phyloP scores from a whole-genome alignment of 345 rosid species.

The Ailanthus altissimus region DNA sequence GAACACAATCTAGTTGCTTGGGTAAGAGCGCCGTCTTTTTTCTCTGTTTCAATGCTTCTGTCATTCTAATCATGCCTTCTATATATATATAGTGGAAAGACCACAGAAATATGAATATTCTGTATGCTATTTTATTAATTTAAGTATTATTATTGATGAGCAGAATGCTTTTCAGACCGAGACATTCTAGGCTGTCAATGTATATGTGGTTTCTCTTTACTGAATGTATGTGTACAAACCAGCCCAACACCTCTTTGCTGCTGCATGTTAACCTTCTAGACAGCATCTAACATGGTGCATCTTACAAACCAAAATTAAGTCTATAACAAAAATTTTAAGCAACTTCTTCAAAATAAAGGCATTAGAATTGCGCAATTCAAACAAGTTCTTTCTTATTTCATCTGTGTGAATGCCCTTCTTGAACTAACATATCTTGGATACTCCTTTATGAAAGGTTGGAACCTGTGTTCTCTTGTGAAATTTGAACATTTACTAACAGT shows the following conservation, averaged over 20 bases:
- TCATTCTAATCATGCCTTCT: slow-evolving; percentile 2
- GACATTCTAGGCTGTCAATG: background rate
- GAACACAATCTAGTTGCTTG: slow-evolving; percentile 74
- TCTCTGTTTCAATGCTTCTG: background rate
- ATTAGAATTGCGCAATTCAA: no score
- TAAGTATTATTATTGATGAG: background rate
- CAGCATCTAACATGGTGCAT: no score
- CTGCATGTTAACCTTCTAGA: background rate
- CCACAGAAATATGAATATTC: background rate
- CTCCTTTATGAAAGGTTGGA: no score
- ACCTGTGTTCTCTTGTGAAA: no score
- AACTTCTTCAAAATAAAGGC: no score
- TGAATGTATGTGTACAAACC: background rate
- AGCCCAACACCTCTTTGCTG: background rate
- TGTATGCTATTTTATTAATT: background rate
- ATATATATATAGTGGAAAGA: background rate
- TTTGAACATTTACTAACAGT: no score
- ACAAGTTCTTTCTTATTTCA: no score
- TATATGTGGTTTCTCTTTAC: background rate
- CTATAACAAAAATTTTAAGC: no score
- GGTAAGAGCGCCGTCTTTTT: slow-evolving; percentile 47
- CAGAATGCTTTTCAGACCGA: background rate
- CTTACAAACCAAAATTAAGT: no score
- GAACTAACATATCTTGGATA: no score
- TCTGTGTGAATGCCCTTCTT: no score